Base-by-base conservation (phyloP, 192 early-diverging fungal genomes). In the Podila minutissima region DNA sequence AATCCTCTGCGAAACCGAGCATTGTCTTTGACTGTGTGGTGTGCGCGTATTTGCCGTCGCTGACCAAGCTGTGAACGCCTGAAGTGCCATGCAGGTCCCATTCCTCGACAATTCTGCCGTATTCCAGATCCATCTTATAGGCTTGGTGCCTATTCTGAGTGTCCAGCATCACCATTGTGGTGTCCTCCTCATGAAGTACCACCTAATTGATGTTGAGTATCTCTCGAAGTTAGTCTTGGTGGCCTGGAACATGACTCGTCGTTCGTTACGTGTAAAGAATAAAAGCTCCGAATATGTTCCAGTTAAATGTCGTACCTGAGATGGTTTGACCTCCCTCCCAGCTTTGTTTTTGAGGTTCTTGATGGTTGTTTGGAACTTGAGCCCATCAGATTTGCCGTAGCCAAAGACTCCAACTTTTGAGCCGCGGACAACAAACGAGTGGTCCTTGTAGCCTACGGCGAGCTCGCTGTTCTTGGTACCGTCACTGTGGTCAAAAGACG, bases 391-490 rank as follows among this genome's bases (percentile, higher is more conserved):
- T 50, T 92, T 86, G 2, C 87, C 88, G 75, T 96, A 93, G 67
- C 85, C 88, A 71, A 97, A 95, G n/a, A 98, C 95, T 11, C 97
- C 96, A 75, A 98, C 95, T 48, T 88, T 89, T 83, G 90, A 87
- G 41, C 97, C 97, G 33, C 95, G 93, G 15, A 97, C 91, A 29
- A 97, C 94, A 84, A 95, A 97, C 13, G 97, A 96, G n/a, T 94
- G 91, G 51, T 94, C 92, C 82, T 95, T 94, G 84, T 91, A 91
- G 0, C 95, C 95, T 32, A 97, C 93, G 5, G 92, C 91, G 35
- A 98, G 88, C 64, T 90, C 91, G 11, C 88, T 94, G 85, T 97
- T 96, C 62, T 86, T 89, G 29, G 81, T 85, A 35, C 63, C 64
- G 24, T 65, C 79, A 1, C 12, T 46, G 13, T 46, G 41, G 31